These are phyloP conservation scores for Diophrys appendiculata DNA, from an alignment of 73 alveolate species.

Conservation along the genomic window DNA sequence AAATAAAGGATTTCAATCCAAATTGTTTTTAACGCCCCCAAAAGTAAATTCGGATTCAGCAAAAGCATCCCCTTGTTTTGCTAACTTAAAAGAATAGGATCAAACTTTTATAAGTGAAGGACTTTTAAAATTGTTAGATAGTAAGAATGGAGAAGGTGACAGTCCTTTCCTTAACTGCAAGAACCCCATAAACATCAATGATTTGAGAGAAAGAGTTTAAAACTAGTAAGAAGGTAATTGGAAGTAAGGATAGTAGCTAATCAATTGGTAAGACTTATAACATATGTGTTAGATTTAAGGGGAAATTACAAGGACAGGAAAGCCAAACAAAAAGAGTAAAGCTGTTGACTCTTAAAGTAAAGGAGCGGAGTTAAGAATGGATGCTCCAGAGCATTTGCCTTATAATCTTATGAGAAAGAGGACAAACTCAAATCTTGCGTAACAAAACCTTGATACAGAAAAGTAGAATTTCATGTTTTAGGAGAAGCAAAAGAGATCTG, in stretches of 20 bases:
- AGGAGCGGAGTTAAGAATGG: background rate
- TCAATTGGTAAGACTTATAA: background rate
- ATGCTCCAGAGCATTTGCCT: background rate
- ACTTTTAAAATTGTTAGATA: background rate
- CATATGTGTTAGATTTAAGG: background rate
- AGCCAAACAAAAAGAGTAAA: too few relatives aligned
- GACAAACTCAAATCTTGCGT: background rate
- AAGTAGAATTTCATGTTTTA: background rate
- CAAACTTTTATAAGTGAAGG: background rate
- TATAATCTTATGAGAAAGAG: background rate
- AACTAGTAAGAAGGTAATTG: background rate
- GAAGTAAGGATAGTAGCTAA: too few relatives aligned
- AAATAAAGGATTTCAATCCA: slow-evolving; percentile 35
- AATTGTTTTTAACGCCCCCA: slow-evolving; percentile 51
- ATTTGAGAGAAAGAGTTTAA: background rate
- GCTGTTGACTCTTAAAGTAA: too few relatives aligned
- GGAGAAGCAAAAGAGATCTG: background rate
- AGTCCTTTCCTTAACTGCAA: background rate
- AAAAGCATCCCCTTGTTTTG: background rate
- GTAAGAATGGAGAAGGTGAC: background rate
- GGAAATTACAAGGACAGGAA: background rate
- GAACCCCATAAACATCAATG: background rate
- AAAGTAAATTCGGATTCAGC: slow-evolving; percentile 27
- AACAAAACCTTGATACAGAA: background rate
- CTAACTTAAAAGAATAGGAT: background rate